These are phyloP conservation scores for Pleurotus salmoneostramineus DNA, from an alignment of 768 basidiomycete genomes.

Conservation along the genomic window DNA sequence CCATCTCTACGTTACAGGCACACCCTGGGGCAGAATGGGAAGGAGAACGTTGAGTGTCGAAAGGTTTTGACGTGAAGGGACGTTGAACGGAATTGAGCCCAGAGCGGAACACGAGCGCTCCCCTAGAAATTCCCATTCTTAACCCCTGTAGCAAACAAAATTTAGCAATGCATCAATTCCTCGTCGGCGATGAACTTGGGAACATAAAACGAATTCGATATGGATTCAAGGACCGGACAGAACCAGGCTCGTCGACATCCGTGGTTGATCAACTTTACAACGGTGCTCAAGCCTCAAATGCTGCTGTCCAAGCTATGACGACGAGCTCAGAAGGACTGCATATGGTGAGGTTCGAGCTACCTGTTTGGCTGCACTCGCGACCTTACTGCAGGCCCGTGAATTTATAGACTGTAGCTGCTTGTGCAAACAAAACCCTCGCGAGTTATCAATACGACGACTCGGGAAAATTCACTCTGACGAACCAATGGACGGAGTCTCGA, in stretches of 20 bases:
- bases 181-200: conserved; percentile 78
- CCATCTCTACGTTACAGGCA: conserved; percentile 40
- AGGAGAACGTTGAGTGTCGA: not conserved
- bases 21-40: conserved; percentile 2
- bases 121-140: no score
- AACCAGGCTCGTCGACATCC: not conserved
- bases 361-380: no score
- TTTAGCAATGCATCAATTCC: conserved; percentile 58
- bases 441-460: conserved; percentile 37
- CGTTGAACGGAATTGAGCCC: no score
- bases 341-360: conserved; percentile 29
- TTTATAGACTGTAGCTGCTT: conserved; percentile 66
- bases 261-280: conserved; percentile 26
- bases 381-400: conserved; percentile 14
- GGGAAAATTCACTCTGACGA: conserved; percentile 33
- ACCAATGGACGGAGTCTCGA: conserved; percentile 64
- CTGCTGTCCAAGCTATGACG: conserved; percentile 28
- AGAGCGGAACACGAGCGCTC: no score
- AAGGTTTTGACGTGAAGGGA: no score
- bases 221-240: conserved; percentile 17
- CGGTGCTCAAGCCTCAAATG: conserved; percentile 22
- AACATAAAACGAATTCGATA: conserved; percentile 62
- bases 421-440: conserved; percentile 53
- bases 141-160: not conserved
- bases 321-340: conserved; percentile 20